Conservation (phyloP, 1,284 basidiomycete species). For the Sutorius eximius region DNA sequence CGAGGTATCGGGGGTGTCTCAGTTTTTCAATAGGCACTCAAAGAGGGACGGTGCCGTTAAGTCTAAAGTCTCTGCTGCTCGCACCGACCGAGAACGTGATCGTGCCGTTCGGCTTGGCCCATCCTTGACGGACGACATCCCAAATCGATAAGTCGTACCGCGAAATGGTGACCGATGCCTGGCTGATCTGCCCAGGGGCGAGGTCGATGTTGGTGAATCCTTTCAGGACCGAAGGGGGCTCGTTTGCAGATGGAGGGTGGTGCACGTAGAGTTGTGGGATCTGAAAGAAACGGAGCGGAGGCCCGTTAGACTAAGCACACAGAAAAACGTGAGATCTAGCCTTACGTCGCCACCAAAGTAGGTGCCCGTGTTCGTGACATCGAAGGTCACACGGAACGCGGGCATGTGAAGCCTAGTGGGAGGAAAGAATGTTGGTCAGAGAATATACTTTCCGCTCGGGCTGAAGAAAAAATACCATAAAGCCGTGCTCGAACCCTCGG, state of each 20-base stretch:
- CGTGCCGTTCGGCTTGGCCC: conserved; percentile 45
- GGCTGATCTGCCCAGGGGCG: conserved; percentile 44
- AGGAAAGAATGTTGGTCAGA: background rate
- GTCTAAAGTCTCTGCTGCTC: conserved; percentile 51
- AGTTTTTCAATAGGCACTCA: conserved; percentile 10
- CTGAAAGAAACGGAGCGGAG: conserved; percentile 28
- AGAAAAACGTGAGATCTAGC: background rate
- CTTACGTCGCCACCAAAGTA: conserved; percentile 54
- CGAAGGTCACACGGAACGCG: conserved; percentile 57
- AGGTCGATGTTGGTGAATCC: conserved; percentile 65
- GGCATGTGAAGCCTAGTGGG: conserved; percentile 59
- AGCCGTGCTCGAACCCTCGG: conserved; percentile 31
- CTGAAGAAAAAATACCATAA: conserved; percentile 28
- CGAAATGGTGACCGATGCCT: conserved; percentile 57
- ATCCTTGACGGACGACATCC: conserved; percentile 53
- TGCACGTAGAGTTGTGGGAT: conserved; percentile 68
- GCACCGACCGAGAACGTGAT: conserved; percentile 50
- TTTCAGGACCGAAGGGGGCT: conserved; percentile 62
- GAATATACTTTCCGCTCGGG: background rate
- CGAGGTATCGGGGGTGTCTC: background rate
- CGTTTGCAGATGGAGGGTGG: conserved; percentile 53
- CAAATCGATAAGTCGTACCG: conserved; percentile 65
- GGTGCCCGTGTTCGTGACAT: conserved; percentile 56
- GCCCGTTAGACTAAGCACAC: background rate
- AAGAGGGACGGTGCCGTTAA: conserved; percentile 39